Base-by-base conservation (phyloP, 2,329 filamentous ascomycete species). In the Rutstroemia sp. region DNA sequence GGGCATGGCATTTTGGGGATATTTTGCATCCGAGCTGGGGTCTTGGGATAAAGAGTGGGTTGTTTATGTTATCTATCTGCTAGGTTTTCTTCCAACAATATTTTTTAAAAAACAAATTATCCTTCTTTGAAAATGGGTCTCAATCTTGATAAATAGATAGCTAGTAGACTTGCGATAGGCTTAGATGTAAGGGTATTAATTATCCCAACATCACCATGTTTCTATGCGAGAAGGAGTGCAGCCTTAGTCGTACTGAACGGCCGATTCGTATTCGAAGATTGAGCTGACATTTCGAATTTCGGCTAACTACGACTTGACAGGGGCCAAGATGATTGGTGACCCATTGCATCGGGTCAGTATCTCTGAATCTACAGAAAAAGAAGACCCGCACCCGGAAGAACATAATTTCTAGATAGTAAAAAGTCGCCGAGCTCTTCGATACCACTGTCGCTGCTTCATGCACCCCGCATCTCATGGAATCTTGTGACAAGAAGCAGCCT, bases 251-350 rank as follows among this genome's bases (percentile, higher is more conserved):
- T 21, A 44, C 39, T 19, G 7, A 25, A 45, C 21, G 17, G 21
- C 17, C 23, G 23, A 17, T 47, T 14, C 17, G 19, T 47, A 46
- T 53, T 47, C 8, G 14, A 47, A 47, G 19, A 53, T 25, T 47
- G 9, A 39, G 27, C 41, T 34, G 39, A 53, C 27, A 16, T 53
- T 53, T 34, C 12, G 17, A 52, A 52, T 52, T 34, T 53, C 41
- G 51, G 50, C 23, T 52, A 52, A 46, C 23, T 34, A 46, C 25
- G 10, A n/a, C 10, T 46, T 53, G 39, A 53, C 4, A 53, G 51
- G 41, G 51, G 30, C 5, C 25, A 5, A 27, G 34, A 23, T 38
- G 14, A 38, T 53, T 53, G 51, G 51, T 30, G 51, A 38, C 51
- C 51, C 51, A 23, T 21, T 47, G 19, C 17, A 37, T 34, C 27